A percentile compares a stretch with the other conserved stretches of the same genome.
These are phyloP conservation scores for Cyclostephanos tholiformis DNA, from an alignment of 108 stramenopile species.

Conservation along the genomic window DNA sequence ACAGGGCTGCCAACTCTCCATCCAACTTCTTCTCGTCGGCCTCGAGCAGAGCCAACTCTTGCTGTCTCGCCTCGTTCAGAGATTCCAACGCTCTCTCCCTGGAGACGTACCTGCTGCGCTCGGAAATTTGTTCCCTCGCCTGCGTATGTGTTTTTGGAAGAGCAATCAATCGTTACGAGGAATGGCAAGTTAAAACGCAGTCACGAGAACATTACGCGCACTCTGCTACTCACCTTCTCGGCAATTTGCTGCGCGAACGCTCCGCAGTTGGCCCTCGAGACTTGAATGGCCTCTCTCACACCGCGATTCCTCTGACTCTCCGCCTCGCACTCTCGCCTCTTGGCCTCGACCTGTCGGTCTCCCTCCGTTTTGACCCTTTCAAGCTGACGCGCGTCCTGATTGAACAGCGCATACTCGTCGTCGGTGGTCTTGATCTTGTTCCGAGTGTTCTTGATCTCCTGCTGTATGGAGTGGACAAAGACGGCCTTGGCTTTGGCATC, in stretches of 20 bases:
- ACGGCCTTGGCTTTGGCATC: slow-evolving; percentile 29
- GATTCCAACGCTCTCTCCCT: slow-evolving; percentile 37
- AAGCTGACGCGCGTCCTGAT: slow-evolving; percentile 20
- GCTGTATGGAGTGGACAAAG: slow-evolving; percentile 11
- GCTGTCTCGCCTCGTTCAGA: slow-evolving; percentile 32
- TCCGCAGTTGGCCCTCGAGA: slow-evolving; percentile 40
- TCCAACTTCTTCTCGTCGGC: slow-evolving; percentile 46
- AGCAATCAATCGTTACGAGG: not conserved
- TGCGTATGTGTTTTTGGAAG: slow-evolving; percentile 9
- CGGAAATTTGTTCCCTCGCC: slow-evolving; percentile 44
- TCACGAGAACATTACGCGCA: not conserved
- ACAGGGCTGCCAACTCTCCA: slow-evolving; percentile 28
- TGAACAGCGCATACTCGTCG: slow-evolving; percentile 18
- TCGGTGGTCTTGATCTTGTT: slow-evolving; percentile 30
- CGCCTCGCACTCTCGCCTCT: slow-evolving; percentile 42
- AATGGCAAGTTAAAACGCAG: not conserved
- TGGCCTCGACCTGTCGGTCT: slow-evolving; percentile 33
- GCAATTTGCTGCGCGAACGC: slow-evolving; percentile 43
- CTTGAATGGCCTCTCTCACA: slow-evolving; percentile 46
- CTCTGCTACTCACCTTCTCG: slow-evolving; percentile 34
- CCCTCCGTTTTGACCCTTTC: slow-evolving; percentile 27
- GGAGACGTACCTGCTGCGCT: slow-evolving; percentile 33
- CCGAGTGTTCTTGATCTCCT: slow-evolving; percentile 18
- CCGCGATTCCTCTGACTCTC: slow-evolving; percentile 40
- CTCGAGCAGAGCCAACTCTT: slow-evolving; percentile 25